Conservation (phyloP, 163 green algal species). For the Chloromonas sp. region DNA sequence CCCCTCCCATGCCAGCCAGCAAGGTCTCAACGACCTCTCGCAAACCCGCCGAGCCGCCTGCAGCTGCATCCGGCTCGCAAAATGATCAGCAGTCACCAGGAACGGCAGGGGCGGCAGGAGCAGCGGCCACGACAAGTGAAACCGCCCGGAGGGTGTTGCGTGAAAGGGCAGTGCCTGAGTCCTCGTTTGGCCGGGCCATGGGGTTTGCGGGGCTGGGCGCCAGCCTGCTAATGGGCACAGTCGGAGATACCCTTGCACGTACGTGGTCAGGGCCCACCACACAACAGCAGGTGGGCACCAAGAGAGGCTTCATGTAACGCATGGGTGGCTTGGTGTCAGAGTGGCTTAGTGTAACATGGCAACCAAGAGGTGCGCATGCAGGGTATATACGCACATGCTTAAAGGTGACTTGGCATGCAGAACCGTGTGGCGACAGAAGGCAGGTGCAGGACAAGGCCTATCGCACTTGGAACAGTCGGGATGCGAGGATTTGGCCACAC, state of each 20-base stretch:
- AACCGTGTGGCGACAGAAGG: not conserved
- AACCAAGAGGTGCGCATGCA: too few relatives aligned
- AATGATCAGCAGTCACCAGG: conserved; percentile 4
- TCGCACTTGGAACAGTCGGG: too few relatives aligned
- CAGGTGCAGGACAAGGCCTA: not conserved
- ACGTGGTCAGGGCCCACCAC: conserved; percentile 16
- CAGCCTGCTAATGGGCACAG: conserved; percentile 56
- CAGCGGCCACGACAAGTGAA: not conserved
- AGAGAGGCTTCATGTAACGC: too few relatives aligned
- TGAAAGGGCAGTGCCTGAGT: conserved; percentile 61
- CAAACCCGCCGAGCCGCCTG: not conserved
- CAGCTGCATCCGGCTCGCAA: not conserved
- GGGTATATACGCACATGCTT: not conserved
- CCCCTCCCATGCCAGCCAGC: too few relatives aligned
- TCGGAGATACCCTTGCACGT: conserved; percentile 46
- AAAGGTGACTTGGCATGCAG: not conserved
- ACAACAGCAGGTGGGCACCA: conserved; percentile 1
- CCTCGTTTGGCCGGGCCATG: conserved; percentile 56
- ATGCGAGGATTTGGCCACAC: too few relatives aligned
- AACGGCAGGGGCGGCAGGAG: not conserved
- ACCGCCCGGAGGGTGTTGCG: conserved; percentile 27
- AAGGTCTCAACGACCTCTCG: too few relatives aligned
- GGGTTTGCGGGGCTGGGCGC: conserved; percentile 74
- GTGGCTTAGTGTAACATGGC: too few relatives aligned
- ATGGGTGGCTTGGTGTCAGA: too few relatives aligned